Conservation (phyloP, 257 asterid genomes). For the Capsicum baccatum region DNA sequence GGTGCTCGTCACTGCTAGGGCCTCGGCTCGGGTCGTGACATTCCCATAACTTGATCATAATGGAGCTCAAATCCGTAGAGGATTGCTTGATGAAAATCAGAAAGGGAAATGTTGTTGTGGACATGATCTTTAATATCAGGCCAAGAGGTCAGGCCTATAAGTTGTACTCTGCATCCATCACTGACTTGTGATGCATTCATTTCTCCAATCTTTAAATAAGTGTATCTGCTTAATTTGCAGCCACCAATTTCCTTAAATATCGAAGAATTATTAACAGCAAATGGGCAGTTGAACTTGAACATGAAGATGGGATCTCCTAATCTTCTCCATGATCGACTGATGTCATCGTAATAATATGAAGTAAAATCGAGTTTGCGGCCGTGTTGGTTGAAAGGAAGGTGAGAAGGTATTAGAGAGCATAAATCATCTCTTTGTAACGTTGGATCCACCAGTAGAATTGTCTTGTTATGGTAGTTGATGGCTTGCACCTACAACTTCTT, state of each 20-base stretch:
- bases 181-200: neutral
- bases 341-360: neutral
- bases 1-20: too few species aligned
- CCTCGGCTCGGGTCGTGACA: too few species aligned
- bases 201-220: conserved; percentile 33
- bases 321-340: too few species aligned
- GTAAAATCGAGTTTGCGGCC: too few species aligned
- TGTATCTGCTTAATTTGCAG: conserved; percentile 3
- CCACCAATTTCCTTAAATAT: neutral
- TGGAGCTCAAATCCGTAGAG: conserved; percentile 38
- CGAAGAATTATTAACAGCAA: conserved; percentile 20
- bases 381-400: too few species aligned
- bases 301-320: conserved; percentile 15
- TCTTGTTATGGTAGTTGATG: conserved; percentile 33
- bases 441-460: conserved; percentile 38
- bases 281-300: conserved; percentile 38
- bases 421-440: conserved; percentile 1
- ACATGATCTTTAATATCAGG: neutral
- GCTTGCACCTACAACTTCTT: conserved; percentile 30
- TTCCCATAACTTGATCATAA: neutral
- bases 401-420: conserved; percentile 34
- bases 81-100: conserved; percentile 35
- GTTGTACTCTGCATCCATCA: conserved; percentile 26
- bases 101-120: conserved; percentile 27
- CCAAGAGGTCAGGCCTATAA: conserved; percentile 25